These are phyloP conservation scores for Hyphochytrium catenoides DNA, from an alignment of 352 stramenopile genomes.

Conservation along the genomic window DNA sequence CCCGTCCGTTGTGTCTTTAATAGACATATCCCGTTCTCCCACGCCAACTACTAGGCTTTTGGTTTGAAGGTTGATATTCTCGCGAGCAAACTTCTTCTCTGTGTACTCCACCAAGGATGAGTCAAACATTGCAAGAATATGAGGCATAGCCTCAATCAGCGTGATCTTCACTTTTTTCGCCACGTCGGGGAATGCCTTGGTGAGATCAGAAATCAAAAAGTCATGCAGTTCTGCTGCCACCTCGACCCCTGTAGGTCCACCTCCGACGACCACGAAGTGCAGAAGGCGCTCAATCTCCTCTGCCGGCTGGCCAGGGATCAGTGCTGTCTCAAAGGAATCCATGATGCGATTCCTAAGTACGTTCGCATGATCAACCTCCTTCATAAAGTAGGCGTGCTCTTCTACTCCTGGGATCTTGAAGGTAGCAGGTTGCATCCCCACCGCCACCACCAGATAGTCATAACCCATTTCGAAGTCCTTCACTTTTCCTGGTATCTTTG, in stretches of 20 bases:
- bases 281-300: slow-evolving; percentile 72
- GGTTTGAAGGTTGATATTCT: too few relatives aligned
- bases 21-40: too few relatives aligned
- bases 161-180: slow-evolving; percentile 27
- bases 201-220: slow-evolving; percentile 71
- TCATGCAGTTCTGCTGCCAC: slow-evolving; percentile 90
- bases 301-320: slow-evolving; percentile 43
- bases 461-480: slow-evolving; percentile 58
- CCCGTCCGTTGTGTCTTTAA: slow-evolving; percentile 6
- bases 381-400: slow-evolving; percentile 87
- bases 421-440: slow-evolving; percentile 77
- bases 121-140: slow-evolving; percentile 51
- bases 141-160: slow-evolving; percentile 36
- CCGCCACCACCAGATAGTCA: slow-evolving; percentile 77
- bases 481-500: too few relatives aligned
- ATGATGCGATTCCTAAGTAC: slow-evolving; percentile 45
- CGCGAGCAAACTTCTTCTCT: slow-evolving; percentile 20
- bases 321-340: slow-evolving; percentile 81
- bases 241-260: slow-evolving; percentile 79
- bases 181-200: slow-evolving; percentile 39
- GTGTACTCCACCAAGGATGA: slow-evolving; percentile 27
- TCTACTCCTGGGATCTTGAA: slow-evolving; percentile 72
- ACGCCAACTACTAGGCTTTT: too few relatives aligned
- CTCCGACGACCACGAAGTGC: slow-evolving; percentile 92
- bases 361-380: slow-evolving; percentile 79